phyloP scores from a whole-genome alignment of 768 basidiomycete genomes.

The Trametes coccinea region DNA sequence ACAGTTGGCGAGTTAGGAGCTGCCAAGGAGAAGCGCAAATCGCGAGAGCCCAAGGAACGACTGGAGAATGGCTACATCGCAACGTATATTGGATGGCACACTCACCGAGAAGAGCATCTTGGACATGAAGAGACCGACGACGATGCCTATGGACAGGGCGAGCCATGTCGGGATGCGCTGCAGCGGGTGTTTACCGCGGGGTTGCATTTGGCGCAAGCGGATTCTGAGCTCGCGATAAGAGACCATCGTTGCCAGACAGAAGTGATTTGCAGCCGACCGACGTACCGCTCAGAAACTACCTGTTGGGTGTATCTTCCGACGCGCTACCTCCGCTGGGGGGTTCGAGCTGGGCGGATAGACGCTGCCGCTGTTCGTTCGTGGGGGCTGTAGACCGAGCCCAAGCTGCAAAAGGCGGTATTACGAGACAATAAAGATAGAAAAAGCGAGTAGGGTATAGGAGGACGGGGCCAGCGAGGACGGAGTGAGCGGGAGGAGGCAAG shows the following conservation, averaged over 20 bases:
- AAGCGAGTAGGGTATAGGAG: conserved; percentile 10
- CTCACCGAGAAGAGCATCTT: conserved; percentile 30
- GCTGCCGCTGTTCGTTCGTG: too few relatives aligned
- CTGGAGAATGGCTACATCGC: too few relatives aligned
- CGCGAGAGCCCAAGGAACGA: too few relatives aligned
- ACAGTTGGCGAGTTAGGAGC: too few relatives aligned
- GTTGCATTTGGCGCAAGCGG: conserved; percentile 25
- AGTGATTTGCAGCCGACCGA: conserved; percentile 2
- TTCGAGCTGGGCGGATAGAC: not conserved
- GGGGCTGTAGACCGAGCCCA: not conserved
- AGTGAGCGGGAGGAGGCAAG: not conserved
- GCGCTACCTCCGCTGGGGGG: conserved; percentile 16
- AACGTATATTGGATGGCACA: not conserved
- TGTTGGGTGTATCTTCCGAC: conserved; percentile 9
- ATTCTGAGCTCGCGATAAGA: conserved; percentile 15
- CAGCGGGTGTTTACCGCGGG: conserved; percentile 29
- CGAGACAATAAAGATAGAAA: conserved; percentile 11
- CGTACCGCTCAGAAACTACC: conserved; percentile 8
- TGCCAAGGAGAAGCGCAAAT: too few relatives aligned
- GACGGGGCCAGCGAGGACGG: not conserved
- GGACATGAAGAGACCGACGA: conserved; percentile 30
- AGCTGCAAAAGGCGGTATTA: not conserved
- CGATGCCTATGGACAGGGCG: conserved; percentile 30
- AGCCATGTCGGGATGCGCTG: conserved; percentile 33
- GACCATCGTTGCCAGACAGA: conserved; percentile 5